Base-by-base conservation (phyloP, 768 basidiomycete genomes). In the Macrolepiota albuminosa region DNA sequence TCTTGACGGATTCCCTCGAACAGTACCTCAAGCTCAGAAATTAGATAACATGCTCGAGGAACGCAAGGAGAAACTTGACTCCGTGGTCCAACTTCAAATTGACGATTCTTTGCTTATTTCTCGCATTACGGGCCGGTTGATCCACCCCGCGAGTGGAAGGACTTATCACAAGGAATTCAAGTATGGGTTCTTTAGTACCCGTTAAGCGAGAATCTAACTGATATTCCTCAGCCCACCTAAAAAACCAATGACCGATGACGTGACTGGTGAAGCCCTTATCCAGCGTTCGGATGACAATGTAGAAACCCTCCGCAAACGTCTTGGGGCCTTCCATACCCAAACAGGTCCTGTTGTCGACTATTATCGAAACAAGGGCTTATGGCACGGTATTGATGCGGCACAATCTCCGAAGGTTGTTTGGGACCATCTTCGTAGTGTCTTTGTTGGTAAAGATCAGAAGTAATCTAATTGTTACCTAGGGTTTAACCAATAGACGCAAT, bases 281-380 rank as follows among this genome's bases (percentile, higher is more conserved):
- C 96, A 98, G 73, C 90, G 97, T 63, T 94, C 95, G 9, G 97
- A 99, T 73, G 97, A 99, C 78, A 99, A 98, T 65, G 92, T 94
- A 62, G 93, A 97, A 73, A 93, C 95, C 13, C 82, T 99, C 56
- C 84, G 86, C 66, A 97, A 95, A 76, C 90, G 97, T 45, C 81
- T 99, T 58, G 66, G 73, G 3, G 85, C 91, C n/a, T 98, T 88
- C 81, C 97, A 99, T 79, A 73, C 81, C 37, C 95, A 97, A 76
- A 99, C 97, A 14, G 91, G 90, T 2, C 96, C 97, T 33, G 97
- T 99, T 34, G 89, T 93, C 16, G 93, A 93, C 48, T 98, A 97
- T 80, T 99, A 99, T 84, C 93, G 89, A 77, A 79, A 80, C 61
- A 90, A 93, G 70, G 88, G 91, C 40, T 81, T 98, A 52, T 98